These are phyloP conservation scores for Russula sp. DNA, from an alignment of 768 basidiomycete species.

Conservation along the genomic window DNA sequence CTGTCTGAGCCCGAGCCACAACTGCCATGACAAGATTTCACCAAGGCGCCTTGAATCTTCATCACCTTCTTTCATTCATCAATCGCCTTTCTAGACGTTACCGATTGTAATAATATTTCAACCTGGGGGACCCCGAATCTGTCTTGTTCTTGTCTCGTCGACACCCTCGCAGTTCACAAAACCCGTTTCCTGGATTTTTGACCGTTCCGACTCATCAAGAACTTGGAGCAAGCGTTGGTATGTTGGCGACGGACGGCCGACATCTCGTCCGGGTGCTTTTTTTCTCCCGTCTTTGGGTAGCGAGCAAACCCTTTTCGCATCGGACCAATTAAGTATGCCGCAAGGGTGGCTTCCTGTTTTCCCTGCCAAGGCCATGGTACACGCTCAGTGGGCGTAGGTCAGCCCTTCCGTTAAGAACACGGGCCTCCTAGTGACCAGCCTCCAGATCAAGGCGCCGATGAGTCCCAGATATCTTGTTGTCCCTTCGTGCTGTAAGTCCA, in stretches of 20 bases:
- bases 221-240: background rate
- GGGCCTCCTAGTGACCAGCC: background rate
- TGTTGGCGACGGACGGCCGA: background rate
- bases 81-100: background rate
- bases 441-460: background rate
- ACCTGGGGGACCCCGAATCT: background rate
- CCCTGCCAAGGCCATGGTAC: background rate
- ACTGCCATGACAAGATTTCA: no score
- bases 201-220: background rate
- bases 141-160: constrained; percentile 7
- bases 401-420: background rate
- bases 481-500: background rate
- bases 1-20: no score
- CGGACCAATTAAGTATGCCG: background rate
- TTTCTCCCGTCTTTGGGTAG: background rate
- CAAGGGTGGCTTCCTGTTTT: background rate
- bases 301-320: background rate
- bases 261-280: background rate
- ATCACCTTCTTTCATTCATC: background rate
- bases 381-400: background rate
- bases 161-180: background rate
- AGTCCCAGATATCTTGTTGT: background rate
- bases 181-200: background rate
- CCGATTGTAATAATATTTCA: background rate
- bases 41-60: background rate